A percentile compares a stretch with the other conserved stretches of the same genome.
phyloP scores from a whole-genome alignment of 2,329 filamentous ascomycete genomes.

The Acephala macrosclerotiorum region DNA sequence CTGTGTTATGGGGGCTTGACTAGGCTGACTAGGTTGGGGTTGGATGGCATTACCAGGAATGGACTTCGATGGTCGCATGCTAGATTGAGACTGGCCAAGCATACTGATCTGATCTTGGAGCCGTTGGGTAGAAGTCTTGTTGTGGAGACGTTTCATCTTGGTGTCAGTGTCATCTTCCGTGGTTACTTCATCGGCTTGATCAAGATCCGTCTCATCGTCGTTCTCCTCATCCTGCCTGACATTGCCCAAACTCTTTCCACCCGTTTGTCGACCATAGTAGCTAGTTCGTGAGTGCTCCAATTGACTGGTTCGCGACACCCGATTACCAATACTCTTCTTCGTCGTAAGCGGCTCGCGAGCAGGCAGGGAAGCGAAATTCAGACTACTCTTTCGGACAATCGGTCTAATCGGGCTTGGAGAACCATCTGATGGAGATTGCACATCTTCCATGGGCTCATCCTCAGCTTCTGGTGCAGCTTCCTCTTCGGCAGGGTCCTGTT shows the following conservation, averaged over 20 bases:
- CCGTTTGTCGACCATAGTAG: slow-evolving; percentile 76
- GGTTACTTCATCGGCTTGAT: slow-evolving; percentile 48
- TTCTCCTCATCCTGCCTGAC: slow-evolving; percentile 52
- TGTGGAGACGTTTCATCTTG: slow-evolving; percentile 65
- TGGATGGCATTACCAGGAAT: slow-evolving; percentile 34
- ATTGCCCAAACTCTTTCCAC: slow-evolving; percentile 73
- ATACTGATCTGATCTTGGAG: slow-evolving; percentile 91
- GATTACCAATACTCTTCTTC: slow-evolving; percentile 82
- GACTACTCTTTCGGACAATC: slow-evolving; percentile 86
- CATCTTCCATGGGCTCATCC: slow-evolving; percentile 52
- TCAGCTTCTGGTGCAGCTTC: slow-evolving; percentile 30
- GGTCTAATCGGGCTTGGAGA: slow-evolving; percentile 76
- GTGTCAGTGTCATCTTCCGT: slow-evolving; percentile 52
- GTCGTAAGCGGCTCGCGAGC: slow-evolving; percentile 85
- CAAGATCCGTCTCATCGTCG: slow-evolving; percentile 62
- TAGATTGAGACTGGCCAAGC: slow-evolving; percentile 61
- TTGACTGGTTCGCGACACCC: slow-evolving; percentile 79
- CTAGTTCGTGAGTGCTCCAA: slow-evolving; percentile 76
- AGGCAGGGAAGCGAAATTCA: slow-evolving; percentile 92
- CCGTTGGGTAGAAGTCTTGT: slow-evolving; percentile 91
- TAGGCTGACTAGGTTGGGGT: slow-evolving; percentile 33
- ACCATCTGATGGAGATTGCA: slow-evolving; percentile 66
- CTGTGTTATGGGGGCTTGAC: slow-evolving; percentile 25
- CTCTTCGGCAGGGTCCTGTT: neutral
- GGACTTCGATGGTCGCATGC: slow-evolving; percentile 44